phyloP scores from a whole-genome alignment of 2,329 filamentous ascomycete species.

The Xylaria sp. region DNA sequence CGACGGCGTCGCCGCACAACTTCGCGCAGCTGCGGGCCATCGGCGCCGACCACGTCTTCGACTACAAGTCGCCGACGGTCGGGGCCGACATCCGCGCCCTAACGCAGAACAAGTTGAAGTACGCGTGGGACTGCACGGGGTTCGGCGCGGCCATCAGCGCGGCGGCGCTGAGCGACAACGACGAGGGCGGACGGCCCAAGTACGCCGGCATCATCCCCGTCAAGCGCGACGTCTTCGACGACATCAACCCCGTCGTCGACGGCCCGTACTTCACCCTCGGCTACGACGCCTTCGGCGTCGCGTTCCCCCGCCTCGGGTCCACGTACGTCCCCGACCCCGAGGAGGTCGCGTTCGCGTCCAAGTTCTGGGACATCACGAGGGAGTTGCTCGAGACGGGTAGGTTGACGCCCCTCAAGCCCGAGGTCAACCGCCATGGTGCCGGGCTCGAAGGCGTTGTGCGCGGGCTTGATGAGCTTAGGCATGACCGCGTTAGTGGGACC shows the following conservation, averaged over 20 bases:
- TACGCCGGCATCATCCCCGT: constrained; percentile 30
- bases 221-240: constrained; percentile 26
- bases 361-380: constrained; percentile 51
- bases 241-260: constrained; percentile 50
- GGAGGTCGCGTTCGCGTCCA: constrained; percentile 38
- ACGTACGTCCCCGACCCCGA: constrained; percentile 41
- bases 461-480: constrained; percentile 49
- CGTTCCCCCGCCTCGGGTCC: constrained; percentile 49
- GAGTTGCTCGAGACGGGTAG: constrained; percentile 51
- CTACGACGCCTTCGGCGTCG: constrained; percentile 56
- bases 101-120: constrained; percentile 38
- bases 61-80: constrained; percentile 45
- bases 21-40: constrained; percentile 50
- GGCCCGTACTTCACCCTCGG: constrained; percentile 49
- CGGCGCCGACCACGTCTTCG: constrained; percentile 49
- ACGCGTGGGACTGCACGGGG: constrained; percentile 52
- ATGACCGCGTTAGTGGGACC: constrained; percentile 53
- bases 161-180: constrained; percentile 32
- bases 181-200: constrained; percentile 24
- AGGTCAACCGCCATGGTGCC: constrained; percentile 45
- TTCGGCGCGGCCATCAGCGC: constrained; percentile 37
- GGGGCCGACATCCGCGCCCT: constrained; percentile 41
- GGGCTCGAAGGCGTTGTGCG: constrained; percentile 52
- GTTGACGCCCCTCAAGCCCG: constrained; percentile 51
- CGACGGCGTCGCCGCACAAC: constrained; percentile 54